phyloP scores from a whole-genome alignment of 169 alveolate genomes.

The Cryptosporidium meleagridis region DNA sequence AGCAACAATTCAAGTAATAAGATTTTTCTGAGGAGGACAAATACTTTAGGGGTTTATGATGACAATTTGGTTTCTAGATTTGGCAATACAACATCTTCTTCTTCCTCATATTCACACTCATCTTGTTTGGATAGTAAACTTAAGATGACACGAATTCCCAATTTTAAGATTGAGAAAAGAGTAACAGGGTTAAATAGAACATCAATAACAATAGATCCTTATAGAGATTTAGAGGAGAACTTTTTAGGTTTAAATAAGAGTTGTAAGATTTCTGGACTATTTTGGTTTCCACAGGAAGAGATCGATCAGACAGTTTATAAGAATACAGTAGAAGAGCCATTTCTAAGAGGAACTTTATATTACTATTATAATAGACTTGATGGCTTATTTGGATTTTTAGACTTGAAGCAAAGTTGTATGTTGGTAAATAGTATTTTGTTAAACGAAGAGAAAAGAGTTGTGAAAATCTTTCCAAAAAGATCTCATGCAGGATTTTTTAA shows the following conservation, averaged over 20 bases:
- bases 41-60: neutral
- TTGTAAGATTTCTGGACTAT: conserved; percentile 16
- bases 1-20: conserved; percentile 15
- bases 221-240: neutral
- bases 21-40: conserved; percentile 20
- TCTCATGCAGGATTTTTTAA: conserved; percentile 26
- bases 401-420: conserved; percentile 49
- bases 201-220: conserved; percentile 25
- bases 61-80: neutral
- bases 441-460: conserved; percentile 42
- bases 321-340: conserved; percentile 52
- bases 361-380: conserved; percentile 42
- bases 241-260: neutral
- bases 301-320: conserved; percentile 29
- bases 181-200: conserved; percentile 17
- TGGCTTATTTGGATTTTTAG: conserved; percentile 17
- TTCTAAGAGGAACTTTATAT: conserved; percentile 22
- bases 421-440: conserved; percentile 26
- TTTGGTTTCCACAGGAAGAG: conserved; percentile 51
- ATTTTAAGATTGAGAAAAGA: neutral
- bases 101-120: neutral
- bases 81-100: neutral
- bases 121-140: neutral
- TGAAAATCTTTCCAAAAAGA: conserved; percentile 31
- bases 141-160: neutral